phyloP scores from a whole-genome alignment of 2,329 filamentous ascomycete genomes.

The Akanthomyces dipterigenus region DNA sequence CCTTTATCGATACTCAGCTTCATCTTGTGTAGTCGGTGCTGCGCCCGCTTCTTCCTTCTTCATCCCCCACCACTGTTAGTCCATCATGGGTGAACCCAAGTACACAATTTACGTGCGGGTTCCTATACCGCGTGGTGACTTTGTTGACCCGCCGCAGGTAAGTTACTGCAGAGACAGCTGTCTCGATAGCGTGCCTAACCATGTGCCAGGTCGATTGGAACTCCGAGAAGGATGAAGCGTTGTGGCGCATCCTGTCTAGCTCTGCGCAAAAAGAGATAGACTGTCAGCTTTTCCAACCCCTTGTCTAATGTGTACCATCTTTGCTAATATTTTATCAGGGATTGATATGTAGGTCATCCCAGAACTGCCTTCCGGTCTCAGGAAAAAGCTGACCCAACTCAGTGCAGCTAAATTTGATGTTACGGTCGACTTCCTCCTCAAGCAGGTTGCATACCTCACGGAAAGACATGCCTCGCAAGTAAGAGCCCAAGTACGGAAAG shows the following conservation, averaged over 20 bases:
- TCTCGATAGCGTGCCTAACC: constrained; percentile 19
- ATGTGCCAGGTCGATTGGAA: constrained; percentile 73
- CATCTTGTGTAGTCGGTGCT: neutral
- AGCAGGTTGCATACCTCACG: constrained; percentile 90
- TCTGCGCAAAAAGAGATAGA: constrained; percentile 78
- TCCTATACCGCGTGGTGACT: constrained; percentile 81
- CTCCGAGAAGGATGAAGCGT: constrained; percentile 71
- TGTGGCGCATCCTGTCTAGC: constrained; percentile 87
- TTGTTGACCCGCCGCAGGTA: constrained; percentile 84
- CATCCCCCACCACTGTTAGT: neutral
- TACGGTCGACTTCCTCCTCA: constrained; percentile 78
- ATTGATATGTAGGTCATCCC: constrained; percentile 53
- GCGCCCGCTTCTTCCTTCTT: constrained; percentile 1
- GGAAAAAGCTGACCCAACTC: constrained; percentile 19
- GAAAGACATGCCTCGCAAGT: constrained; percentile 87
- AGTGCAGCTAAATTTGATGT: constrained; percentile 76
- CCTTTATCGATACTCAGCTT: constrained; percentile 5
- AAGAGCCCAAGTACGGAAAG: constrained; percentile 79
- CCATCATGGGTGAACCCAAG: constrained; percentile 42
- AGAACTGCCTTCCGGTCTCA: neutral
- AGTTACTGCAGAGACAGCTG: constrained; percentile 22
- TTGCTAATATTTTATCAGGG: constrained; percentile 44
- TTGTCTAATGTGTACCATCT: neutral
- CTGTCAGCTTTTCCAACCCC: constrained; percentile 50
- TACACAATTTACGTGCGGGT: constrained; percentile 81